These are phyloP conservation scores for Colletotrichum chrysophilum DNA, from an alignment of 2,329 filamentous ascomycete genomes.

Conservation along the genomic window DNA sequence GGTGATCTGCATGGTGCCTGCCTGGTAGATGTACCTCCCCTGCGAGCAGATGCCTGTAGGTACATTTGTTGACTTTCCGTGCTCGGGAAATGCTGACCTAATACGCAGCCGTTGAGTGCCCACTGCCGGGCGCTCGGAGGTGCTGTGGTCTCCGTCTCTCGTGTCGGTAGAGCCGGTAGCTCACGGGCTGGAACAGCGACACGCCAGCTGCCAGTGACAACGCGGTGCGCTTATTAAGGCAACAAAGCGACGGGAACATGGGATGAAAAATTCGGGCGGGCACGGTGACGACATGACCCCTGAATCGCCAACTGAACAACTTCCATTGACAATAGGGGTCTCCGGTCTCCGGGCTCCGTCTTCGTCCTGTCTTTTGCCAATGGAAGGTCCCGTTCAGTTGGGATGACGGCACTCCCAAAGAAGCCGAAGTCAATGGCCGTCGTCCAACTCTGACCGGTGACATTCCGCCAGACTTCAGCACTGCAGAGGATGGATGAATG, in stretches of 20 bases:
- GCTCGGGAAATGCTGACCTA: neutral
- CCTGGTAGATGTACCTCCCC: neutral
- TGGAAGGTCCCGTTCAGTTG: neutral
- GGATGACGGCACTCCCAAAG: neutral
- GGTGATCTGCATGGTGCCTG: conserved; percentile 1
- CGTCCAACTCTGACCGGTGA: neutral
- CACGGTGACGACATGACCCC: neutral
- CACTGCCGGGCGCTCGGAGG: neutral
- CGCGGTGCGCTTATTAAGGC: neutral
- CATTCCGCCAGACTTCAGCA: neutral
- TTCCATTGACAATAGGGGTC: neutral
- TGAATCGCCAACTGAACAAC: neutral
- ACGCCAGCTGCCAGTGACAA: neutral
- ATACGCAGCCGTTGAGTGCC: neutral
- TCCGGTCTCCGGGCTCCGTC: neutral
- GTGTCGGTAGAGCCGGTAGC: neutral
- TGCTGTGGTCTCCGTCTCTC: neutral
- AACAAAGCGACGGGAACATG: neutral
- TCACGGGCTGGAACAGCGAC: neutral
- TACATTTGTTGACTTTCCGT: neutral
- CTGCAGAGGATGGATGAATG: neutral
- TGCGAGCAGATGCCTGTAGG: neutral
- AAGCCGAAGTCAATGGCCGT: neutral
- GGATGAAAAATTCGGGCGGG: neutral
- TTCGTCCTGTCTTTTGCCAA: neutral